Percentiles rank a stretch among this genome's conserved stretches.
phyloP scores from a whole-genome alignment of 441 rosid genomes.

The Eruca vesicaria region DNA sequence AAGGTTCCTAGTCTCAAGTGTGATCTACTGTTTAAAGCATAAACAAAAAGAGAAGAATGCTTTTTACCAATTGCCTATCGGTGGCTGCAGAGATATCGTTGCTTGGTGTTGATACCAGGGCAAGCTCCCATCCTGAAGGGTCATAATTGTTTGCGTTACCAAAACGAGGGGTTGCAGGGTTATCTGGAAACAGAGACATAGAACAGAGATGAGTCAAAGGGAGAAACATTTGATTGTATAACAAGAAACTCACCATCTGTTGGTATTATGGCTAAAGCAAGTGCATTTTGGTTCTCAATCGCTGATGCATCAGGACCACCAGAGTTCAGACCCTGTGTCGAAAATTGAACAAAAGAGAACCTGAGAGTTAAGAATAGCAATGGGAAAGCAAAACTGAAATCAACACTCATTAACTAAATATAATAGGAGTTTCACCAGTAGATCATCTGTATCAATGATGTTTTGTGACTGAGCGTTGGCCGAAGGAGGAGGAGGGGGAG shows the following conservation, averaged over 20 bases:
- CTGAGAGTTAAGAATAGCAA: neutral
- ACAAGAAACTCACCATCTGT: conserved; percentile 52
- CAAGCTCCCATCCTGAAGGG: conserved; percentile 97
- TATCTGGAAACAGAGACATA: conserved; percentile 41
- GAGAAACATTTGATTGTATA: neutral
- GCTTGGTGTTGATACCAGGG: conserved; percentile 78
- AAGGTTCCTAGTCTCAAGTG: neutral
- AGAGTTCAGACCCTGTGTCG: conserved; percentile 64
- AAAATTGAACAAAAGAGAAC: conserved; percentile 11
- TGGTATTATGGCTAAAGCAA: conserved; percentile 88
- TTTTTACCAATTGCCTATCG: conserved; percentile 82
- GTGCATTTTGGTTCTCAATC: conserved; percentile 85
- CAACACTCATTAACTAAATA: neutral
- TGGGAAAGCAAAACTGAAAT: neutral
- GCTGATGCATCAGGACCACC: conserved; percentile 53
- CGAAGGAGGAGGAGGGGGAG: conserved; percentile 40
- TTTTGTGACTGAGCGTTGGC: conserved; percentile 61
- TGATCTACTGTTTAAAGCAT: neutral
- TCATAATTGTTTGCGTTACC: conserved; percentile 62
- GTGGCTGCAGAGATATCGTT: conserved; percentile 65
- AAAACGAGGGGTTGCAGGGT: conserved; percentile 56
- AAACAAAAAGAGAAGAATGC: conserved; percentile 9
- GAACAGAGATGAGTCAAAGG: neutral
- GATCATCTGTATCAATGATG: too few species aligned
- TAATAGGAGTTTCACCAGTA: conserved; percentile 55